Conservation (phyloP, 805 yeast genomes). For the Candida silvicultrix region DNA sequence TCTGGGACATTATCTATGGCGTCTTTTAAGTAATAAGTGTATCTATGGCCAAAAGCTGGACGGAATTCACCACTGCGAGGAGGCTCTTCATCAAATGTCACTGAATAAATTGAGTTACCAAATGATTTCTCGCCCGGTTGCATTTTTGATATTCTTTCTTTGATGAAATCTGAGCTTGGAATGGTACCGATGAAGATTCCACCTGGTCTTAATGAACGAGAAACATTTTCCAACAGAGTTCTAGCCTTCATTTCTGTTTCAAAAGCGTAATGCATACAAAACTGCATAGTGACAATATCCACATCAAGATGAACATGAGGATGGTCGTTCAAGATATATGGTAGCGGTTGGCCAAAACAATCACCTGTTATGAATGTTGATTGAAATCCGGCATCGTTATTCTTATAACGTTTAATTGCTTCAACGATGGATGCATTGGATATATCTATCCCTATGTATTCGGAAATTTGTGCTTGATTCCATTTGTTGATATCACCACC, state of each 20-base stretch:
- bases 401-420: slow-evolving; percentile 67
- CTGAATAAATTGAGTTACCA: slow-evolving; percentile 83
- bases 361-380: slow-evolving; percentile 90
- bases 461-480: slow-evolving; percentile 64
- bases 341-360: slow-evolving; percentile 69
- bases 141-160: slow-evolving; percentile 53
- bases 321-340: slow-evolving; percentile 60
- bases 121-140: slow-evolving; percentile 52
- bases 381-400: slow-evolving; percentile 57
- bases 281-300: slow-evolving; percentile 85
- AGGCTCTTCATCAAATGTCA: slow-evolving; percentile 71
- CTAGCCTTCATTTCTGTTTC: slow-evolving; percentile 78
- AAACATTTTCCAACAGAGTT: slow-evolving; percentile 64
- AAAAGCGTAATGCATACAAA: slow-evolving; percentile 93
- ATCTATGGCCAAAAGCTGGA: slow-evolving; percentile 77
- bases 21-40: slow-evolving; percentile 76
- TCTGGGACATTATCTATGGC: slow-evolving; percentile 97
- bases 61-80: slow-evolving; percentile 71
- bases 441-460: slow-evolving; percentile 86
- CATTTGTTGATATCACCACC: slow-evolving; percentile 96
- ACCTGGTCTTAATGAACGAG: slow-evolving; percentile 69
- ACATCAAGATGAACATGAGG: slow-evolving; percentile 70
- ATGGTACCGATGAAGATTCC: slow-evolving; percentile 92
- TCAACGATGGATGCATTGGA: slow-evolving; percentile 84
- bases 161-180: slow-evolving; percentile 83